These are phyloP conservation scores for Termitomyces sp. DNA, from an alignment of 768 basidiomycete genomes.

Conservation along the genomic window DNA sequence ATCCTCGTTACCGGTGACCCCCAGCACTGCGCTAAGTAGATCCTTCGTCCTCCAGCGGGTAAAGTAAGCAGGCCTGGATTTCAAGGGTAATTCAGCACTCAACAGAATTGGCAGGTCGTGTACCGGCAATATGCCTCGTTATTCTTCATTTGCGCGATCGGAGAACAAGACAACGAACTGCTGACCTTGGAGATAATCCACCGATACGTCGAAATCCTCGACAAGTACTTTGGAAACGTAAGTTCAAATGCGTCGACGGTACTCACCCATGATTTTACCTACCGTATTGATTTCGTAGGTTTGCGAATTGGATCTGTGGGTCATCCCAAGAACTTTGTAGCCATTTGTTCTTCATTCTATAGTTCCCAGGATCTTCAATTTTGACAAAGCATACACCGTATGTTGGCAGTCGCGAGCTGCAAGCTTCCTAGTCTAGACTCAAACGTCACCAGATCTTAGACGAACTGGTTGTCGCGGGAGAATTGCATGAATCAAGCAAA, in stretches of 20 bases:
- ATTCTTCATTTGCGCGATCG: constrained; percentile 79
- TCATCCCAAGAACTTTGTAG: background rate
- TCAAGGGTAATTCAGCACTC: background rate
- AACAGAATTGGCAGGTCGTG: constrained; percentile 49
- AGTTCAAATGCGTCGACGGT: constrained; percentile 22
- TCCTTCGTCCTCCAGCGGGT: constrained; percentile 16
- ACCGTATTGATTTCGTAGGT: constrained; percentile 61
- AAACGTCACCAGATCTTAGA: constrained; percentile 69
- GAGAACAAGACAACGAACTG: constrained; percentile 72
- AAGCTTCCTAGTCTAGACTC: background rate
- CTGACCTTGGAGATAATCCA: constrained; percentile 81
- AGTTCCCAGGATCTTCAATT: constrained; percentile 82
- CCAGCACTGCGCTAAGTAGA: constrained; percentile 14
- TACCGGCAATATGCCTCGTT: constrained; percentile 82
- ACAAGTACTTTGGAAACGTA: constrained; percentile 80
- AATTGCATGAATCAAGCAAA: constrained; percentile 90
- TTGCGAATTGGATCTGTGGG: constrained; percentile 89
- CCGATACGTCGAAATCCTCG: constrained; percentile 76
- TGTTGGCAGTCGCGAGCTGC: constrained; percentile 5
- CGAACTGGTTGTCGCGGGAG: constrained; percentile 90
- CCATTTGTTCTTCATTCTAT: background rate
- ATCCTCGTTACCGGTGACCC: constrained; percentile 24
- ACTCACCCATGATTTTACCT: constrained; percentile 23
- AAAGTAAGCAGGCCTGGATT: constrained; percentile 23
- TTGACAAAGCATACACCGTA: constrained; percentile 91